Percentiles rank a stretch among this genome's conserved stretches.
These are phyloP conservation scores for Apiotrichum laibachii DNA, from an alignment of 1,284 basidiomycete species.

Conservation along the genomic window DNA sequence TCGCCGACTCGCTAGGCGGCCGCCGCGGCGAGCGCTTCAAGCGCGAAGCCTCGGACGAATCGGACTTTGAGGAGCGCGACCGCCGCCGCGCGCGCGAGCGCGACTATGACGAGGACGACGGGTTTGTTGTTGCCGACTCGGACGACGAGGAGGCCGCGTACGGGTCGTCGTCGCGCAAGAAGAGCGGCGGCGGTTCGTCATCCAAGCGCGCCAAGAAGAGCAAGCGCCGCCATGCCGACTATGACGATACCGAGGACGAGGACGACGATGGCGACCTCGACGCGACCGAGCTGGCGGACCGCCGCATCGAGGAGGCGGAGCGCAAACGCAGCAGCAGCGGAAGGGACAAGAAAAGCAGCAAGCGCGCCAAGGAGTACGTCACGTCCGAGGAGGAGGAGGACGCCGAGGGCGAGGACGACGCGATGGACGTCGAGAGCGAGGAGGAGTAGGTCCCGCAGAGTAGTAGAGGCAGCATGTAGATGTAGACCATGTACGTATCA, in stretches of 20 bases:
- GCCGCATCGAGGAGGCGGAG: slow-evolving; percentile 37
- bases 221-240: slow-evolving; percentile 12
- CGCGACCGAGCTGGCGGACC: slow-evolving; percentile 41
- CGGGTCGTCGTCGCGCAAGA: slow-evolving; percentile 15
- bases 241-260: slow-evolving; percentile 15
- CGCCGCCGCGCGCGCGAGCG: slow-evolving; percentile 10
- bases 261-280: slow-evolving; percentile 31
- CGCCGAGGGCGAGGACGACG: slow-evolving; percentile 33
- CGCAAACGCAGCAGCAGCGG: slow-evolving; percentile 25
- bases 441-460: slow-evolving; percentile 25
- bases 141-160: slow-evolving; percentile 24
- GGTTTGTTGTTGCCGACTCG: slow-evolving; percentile 46
- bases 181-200: slow-evolving; percentile 7
- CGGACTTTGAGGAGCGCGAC: slow-evolving; percentile 5
- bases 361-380: slow-evolving; percentile 34
- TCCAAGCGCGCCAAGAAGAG: neutral
- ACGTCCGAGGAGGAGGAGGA: slow-evolving; percentile 36
- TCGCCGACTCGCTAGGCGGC: slow-evolving; percentile 10
- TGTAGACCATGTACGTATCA: neutral
- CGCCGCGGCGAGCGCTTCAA: slow-evolving; percentile 12
- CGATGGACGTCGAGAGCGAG: slow-evolving; percentile 49
- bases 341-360: slow-evolving; percentile 16
- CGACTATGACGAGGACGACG: slow-evolving; percentile 48
- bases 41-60: slow-evolving; percentile 19
- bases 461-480: neutral